Evolutionary conservation across 495 filamentous ascomycete genomes (phyloP).

Genomic region (Penicillium chermesinum): DNA sequence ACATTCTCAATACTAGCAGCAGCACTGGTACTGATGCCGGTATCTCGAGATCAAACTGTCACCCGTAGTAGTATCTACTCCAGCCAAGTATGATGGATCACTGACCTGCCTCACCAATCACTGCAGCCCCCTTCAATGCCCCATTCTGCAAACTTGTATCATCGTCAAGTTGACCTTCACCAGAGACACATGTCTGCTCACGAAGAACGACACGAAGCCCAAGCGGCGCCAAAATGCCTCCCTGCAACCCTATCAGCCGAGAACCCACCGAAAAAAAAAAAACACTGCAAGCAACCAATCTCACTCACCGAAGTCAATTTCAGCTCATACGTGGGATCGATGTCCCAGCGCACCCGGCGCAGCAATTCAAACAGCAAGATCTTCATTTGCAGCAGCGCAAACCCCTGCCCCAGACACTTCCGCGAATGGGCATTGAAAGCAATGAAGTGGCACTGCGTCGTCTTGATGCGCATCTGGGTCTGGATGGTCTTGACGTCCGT

Average conservation of each 20-base stretch:
- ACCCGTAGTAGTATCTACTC: too few relatives aligned
- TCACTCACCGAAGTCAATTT: conserved; percentile 34
- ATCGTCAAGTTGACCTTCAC: neutral
- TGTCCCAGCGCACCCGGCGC: conserved; percentile 21
- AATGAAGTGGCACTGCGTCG: conserved; percentile 29
- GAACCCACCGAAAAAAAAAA: neutral
- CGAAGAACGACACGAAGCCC: conserved; percentile 1
- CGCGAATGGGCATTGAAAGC: conserved; percentile 31
- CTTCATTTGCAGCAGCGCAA: conserved; percentile 31
- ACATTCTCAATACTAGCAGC: conserved; percentile 1
- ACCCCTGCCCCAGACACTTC: conserved; percentile 35
- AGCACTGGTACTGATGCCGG: too few relatives aligned
- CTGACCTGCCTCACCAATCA: too few relatives aligned
- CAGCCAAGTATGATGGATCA: too few relatives aligned
- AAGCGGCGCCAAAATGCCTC: conserved; percentile 2
- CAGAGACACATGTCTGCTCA: neutral
- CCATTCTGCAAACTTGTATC: neutral
- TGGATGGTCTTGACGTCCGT: conserved; percentile 26
- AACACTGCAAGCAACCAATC: neutral
- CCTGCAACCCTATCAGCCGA: conserved; percentile 3
- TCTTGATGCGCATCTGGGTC: conserved; percentile 20
- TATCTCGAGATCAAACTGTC: too few relatives aligned
- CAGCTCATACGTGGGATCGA: conserved; percentile 27
- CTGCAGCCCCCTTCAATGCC: too few relatives aligned
- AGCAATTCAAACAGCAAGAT: conserved; percentile 29